Percentiles rank a stretch among this genome's conserved stretches.
Evolutionary conservation across 192 early-diverging fungal genomes (phyloP).

Genomic region (Backusella circina): DNA sequence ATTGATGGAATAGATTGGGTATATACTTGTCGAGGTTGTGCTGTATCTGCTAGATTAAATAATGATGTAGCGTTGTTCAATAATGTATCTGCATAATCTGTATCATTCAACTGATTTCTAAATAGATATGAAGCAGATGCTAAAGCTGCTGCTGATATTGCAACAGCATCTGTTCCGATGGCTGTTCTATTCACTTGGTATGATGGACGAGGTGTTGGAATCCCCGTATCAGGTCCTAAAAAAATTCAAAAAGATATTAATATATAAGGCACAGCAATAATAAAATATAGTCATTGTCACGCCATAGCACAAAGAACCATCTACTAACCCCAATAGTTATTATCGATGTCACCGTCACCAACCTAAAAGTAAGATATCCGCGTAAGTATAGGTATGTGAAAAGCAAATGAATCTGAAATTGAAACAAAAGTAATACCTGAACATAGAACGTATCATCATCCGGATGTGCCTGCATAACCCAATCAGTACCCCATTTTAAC

Average conservation of each 20-base stretch:
- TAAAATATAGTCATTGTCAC: not conserved
- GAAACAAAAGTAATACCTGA: slow-evolving; percentile 27
- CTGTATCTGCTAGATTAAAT: slow-evolving; percentile 45
- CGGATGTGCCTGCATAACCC: slow-evolving; percentile 57
- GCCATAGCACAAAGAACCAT: slow-evolving; percentile 14
- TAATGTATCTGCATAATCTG: slow-evolving; percentile 40
- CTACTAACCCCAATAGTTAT: slow-evolving; percentile 53
- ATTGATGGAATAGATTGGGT: slow-evolving; percentile 37
- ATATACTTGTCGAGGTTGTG: slow-evolving; percentile 42
- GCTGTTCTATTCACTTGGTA: slow-evolving; percentile 37
- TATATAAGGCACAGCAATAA: not conserved
- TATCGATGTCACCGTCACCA: slow-evolving; percentile 41
- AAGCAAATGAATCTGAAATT: not conserved
- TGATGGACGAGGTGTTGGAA: slow-evolving; percentile 51
- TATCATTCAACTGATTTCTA: slow-evolving; percentile 43
- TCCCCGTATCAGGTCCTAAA: slow-evolving; percentile 31
- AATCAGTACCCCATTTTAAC: slow-evolving; percentile 57
- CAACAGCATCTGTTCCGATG: slow-evolving; percentile 55
- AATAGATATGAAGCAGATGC: slow-evolving; percentile 52
- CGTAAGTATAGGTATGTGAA: not conserved
- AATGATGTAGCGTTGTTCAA: slow-evolving; percentile 39
- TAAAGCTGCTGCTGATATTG: slow-evolving; percentile 52
- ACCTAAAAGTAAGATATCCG: slow-evolving; percentile 20
- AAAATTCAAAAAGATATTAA: not conserved
- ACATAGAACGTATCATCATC: slow-evolving; percentile 47